Conservation (phyloP, 345 rosid species). For the Lepidium africanum region DNA sequence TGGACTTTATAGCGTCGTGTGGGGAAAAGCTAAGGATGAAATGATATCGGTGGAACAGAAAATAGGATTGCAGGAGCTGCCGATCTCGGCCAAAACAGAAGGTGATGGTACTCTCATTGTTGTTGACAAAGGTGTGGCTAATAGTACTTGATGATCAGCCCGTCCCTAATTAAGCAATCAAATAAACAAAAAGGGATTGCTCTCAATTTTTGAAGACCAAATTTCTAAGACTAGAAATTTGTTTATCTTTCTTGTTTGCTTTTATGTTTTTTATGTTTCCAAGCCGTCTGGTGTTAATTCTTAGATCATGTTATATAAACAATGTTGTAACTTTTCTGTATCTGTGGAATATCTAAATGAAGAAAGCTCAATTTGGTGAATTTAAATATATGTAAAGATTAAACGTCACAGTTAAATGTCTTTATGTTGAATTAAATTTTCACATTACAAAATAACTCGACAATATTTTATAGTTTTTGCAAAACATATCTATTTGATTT, state of each 20-base stretch:
- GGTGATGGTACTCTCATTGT: conserved; percentile 7
- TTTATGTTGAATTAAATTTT: too few relatives aligned
- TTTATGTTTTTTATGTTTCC: neutral
- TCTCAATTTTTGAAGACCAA: conserved; percentile 20
- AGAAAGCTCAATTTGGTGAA: neutral
- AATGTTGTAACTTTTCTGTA: neutral
- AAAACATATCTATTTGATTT: too few relatives aligned
- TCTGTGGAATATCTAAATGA: neutral
- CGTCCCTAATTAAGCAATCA: neutral
- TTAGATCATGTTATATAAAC: neutral
- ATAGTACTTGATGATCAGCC: neutral
- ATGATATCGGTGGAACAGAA: conserved; percentile 23
- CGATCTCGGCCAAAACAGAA: conserved; percentile 21
- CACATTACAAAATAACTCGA: too few relatives aligned
- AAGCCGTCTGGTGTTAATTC: neutral
- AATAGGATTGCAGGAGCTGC: conserved; percentile 39
- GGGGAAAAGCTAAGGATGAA: conserved; percentile 86
- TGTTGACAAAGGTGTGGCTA: neutral
- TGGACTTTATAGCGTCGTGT: conserved; percentile 74
- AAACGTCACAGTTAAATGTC: too few relatives aligned
- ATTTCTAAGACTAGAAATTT: conserved; percentile 9
- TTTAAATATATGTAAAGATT: neutral
- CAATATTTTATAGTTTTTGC: too few relatives aligned
- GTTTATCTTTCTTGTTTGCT: conserved; percentile 13
- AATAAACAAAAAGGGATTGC: neutral